These are phyloP conservation scores for Gastrolobium villosum DNA, from an alignment of 306 rosid species.

Conservation along the genomic window DNA sequence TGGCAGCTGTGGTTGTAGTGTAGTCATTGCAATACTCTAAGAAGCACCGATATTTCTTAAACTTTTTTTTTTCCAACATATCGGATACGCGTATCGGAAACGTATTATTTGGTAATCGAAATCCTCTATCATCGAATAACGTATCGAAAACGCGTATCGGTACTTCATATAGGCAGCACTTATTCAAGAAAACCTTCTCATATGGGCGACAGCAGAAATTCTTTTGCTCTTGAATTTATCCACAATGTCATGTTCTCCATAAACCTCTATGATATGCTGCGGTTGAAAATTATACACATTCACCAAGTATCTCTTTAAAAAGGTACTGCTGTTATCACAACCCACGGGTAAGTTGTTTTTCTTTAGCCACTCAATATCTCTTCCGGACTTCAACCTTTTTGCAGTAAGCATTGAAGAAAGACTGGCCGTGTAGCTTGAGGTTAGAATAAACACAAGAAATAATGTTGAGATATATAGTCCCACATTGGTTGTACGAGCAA, in stretches of 20 bases:
- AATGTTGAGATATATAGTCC: no score
- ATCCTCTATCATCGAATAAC: no score
- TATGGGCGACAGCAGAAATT: conserved; percentile 63
- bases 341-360: conserved; percentile 58
- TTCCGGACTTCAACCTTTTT: conserved; percentile 40
- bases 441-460: conserved; percentile 64
- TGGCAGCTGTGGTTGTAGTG: conserved; percentile 43
- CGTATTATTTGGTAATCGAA: no score
- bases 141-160: no score
- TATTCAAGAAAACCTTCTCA: conserved; percentile 61
- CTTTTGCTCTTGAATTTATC: conserved; percentile 44
- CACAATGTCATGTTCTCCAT: conserved; percentile 39
- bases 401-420: conserved; percentile 73
- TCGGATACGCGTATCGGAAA: no score
- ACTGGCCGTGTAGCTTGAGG: conserved; percentile 81
- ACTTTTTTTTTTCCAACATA: no score
- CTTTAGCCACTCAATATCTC: conserved; percentile 61
- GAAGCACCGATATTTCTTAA: no score
- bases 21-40: no score
- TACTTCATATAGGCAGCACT: no score
- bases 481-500: no score
- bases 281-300: conserved; percentile 26
- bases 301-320: conserved; percentile 47
- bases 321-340: conserved; percentile 48
- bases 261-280: conserved; percentile 33